Base-by-base conservation (phyloP, 257 asterid species). In the Capsicum rhomboideum region DNA sequence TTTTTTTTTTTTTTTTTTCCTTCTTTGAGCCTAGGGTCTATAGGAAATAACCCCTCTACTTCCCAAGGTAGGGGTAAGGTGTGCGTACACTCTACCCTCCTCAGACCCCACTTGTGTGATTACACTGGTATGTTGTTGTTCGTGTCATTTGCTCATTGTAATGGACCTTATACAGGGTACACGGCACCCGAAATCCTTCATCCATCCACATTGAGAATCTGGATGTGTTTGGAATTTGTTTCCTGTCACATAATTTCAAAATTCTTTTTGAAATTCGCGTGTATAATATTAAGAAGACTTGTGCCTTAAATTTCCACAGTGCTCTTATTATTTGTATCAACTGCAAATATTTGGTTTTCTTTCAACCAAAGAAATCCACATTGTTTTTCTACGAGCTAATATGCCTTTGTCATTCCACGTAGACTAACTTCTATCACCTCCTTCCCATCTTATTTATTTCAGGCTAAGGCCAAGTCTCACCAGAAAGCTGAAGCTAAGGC, bases 401-500 rank as follows among this genome's bases (percentile, higher is more conserved):
- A 14, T 74, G 14, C 14, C 58, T 46, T 14, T n/a, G 31, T 75
- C 16, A 14, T 14, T 75, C 80, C 14, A 1, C 14, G 2, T 14
- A 46, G 59, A 74, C 59, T 46, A 8, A 46, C 21, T 46, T 11
- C 9, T 21, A 23, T 80, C 21, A 26, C 29, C 66, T 54, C 2
- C 17, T 28, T 58, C 49, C 79, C 67, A 20, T 82, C 49, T 54
- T 79, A 83, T 84, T 44, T 63, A 59, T 54, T 91, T 90, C 91
- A 75, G 80, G 91, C 89, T 1, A 89, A 91, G 85, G 93, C 92
- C 82, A 94, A 94, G 91, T 92, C 96, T 64, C 95, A 88, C 17
- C 87, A 90, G 94, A 92, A 93, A 83, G 92, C 92, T 72, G 96
- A 91, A 87, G 96, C 95, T 49, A 88, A 89, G 84, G 92, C 80